A percentile compares a stretch with the other conserved stretches of the same genome.
Evolutionary conservation across 2,329 filamentous ascomycete species (phyloP).

Genomic region (Chaetomium sp.): DNA sequence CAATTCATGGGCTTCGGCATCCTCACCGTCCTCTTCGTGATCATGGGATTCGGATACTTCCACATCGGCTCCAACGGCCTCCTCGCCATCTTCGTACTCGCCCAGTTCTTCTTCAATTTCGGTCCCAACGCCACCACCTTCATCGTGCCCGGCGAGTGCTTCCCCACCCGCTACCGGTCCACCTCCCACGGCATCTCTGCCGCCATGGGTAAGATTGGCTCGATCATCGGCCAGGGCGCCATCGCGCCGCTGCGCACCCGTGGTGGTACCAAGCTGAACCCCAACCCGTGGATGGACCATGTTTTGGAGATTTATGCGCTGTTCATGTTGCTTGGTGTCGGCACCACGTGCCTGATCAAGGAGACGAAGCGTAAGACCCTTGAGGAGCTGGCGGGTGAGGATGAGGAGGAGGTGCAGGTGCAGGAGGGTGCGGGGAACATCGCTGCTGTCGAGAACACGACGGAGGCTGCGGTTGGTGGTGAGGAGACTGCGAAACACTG

Average conservation of each 20-base stretch:
- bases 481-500: background rate
- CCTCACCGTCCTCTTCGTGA: conserved; percentile 53
- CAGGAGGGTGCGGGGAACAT: background rate
- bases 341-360: conserved; percentile 61
- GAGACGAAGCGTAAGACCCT: conserved; percentile 71
- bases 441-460: background rate
- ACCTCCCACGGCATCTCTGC: conserved; percentile 53
- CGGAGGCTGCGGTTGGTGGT: background rate
- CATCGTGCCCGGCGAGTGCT: conserved; percentile 50
- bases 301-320: conserved; percentile 68
- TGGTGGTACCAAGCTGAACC: conserved; percentile 36
- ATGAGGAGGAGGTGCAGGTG: conserved; percentile 9
- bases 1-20: conserved; percentile 59
- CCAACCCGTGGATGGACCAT: conserved; percentile 65
- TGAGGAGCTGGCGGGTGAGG: conserved; percentile 47
- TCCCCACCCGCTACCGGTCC: conserved; percentile 51
- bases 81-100: conserved; percentile 48
- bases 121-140: conserved; percentile 53
- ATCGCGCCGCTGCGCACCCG: conserved; percentile 47
- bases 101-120: conserved; percentile 56
- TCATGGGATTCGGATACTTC: conserved; percentile 58
- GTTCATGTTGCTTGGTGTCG: conserved; percentile 68
- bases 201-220: conserved; percentile 48
- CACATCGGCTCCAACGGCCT: conserved; percentile 46
- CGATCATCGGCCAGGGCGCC: conserved; percentile 51